Percentiles rank a stretch among this genome's conserved stretches.
These are phyloP conservation scores for Claviceps humidiphila DNA, from an alignment of 2,329 filamentous ascomycete species.

Conservation along the genomic window DNA sequence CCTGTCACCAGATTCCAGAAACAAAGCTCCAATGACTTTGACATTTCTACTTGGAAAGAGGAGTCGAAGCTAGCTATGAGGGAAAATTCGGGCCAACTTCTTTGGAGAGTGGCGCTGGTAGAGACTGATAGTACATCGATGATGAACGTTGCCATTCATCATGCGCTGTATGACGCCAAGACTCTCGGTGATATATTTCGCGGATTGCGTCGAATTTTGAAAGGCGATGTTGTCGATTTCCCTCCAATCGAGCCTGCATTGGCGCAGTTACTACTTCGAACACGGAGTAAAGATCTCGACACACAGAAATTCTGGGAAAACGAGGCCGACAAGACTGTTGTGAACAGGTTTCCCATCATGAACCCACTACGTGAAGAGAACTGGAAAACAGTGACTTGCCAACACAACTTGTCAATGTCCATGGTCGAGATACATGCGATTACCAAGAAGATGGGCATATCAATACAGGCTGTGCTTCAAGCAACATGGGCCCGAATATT, in stretches of 20 bases:
- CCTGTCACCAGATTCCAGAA: constrained; percentile 7
- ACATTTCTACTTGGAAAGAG: constrained; percentile 22
- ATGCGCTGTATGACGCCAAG: constrained; percentile 75
- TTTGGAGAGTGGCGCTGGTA: constrained; percentile 49
- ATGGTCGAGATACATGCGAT: constrained; percentile 36
- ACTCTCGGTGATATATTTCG: constrained; percentile 54
- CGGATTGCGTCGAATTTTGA: constrained; percentile 33
- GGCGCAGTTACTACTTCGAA: constrained; percentile 26
- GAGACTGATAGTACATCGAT: constrained; percentile 10
- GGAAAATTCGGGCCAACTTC: constrained; percentile 35
- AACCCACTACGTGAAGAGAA: constrained; percentile 42
- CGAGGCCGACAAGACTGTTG: constrained; percentile 36
- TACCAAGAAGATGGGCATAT: constrained; percentile 48
- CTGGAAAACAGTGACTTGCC: constrained; percentile 21
- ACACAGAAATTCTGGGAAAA: constrained; percentile 50
- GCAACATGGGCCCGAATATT: constrained; percentile 67
- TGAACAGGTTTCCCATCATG: constrained; percentile 65
- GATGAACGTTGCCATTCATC: constrained; percentile 48
- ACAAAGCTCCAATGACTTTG: neutral
- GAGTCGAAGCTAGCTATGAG: constrained; percentile 22
- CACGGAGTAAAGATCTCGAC: constrained; percentile 15
- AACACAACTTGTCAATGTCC: constrained; percentile 21
- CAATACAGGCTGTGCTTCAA: constrained; percentile 63
- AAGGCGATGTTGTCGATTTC: constrained; percentile 7
- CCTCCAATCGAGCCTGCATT: constrained; percentile 22